Evolutionary conservation across 148 eudicot genomes (phyloP), one percentile per base, ranked within the genome.

Genomic region (Persicaria maculosa): DNA sequence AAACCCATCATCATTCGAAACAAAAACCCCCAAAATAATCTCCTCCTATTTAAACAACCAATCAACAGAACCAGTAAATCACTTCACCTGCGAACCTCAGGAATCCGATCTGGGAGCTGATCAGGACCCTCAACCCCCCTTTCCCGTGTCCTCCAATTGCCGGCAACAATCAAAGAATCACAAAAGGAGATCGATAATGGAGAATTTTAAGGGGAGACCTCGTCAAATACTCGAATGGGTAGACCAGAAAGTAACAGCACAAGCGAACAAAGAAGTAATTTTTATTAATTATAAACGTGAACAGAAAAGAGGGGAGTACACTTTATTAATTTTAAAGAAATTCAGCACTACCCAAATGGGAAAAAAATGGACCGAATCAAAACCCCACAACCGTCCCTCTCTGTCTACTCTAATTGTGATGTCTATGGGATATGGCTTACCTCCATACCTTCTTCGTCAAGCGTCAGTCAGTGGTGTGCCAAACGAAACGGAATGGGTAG

Each of bases 351-450:
- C 73, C 52, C 25, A 71, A 45, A 71, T 47, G 52, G 54, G 17
- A 71, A 16, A 16, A 16, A 52, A 52, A 45, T 71, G 50, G 73
- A 48, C 40, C 40, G 73, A 71, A 71, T 71, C 73, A 22, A 71
- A 71, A 47, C 73, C 73, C 73, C 73, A 68, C 71, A 45, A 65
- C 47, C 46, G 19, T 16, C 70, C 46, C 15, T 14, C 17, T 65
- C 47, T 36, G 70, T 6, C 17, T 57, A 31, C 1, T n/a, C n/a
- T n/a, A n/a, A n/a, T n/a, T 31, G 40, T 31, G 40, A 31, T 31
- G 40, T 31, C 40, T 31, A 31, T 31, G 40, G 40, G 40, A 31
- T 31, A 31, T 31, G 40, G 40, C 62, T 19, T 17, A 25, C 62
- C 52, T 57, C 62, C 62, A 6, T 54, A 0, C 58, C 58, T 54